phyloP scores from a whole-genome alignment of 31 red algal genomes.

The Pterothamnion heteromorphum region DNA sequence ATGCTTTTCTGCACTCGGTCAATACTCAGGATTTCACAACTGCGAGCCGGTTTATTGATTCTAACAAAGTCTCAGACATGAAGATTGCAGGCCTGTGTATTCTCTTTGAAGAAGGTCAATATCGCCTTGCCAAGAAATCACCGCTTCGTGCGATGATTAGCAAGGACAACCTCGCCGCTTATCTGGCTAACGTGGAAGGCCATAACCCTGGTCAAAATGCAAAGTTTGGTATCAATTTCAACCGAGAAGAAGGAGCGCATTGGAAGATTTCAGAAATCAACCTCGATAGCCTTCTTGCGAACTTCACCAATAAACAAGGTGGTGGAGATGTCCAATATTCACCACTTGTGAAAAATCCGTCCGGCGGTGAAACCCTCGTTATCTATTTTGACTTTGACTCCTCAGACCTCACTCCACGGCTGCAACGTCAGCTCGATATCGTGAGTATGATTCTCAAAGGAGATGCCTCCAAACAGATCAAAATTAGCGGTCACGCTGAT shows the following conservation, averaged over 20 bases:
- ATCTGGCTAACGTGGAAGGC: not conserved
- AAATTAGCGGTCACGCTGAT: not conserved
- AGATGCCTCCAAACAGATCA: not conserved
- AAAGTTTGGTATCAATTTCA: not conserved
- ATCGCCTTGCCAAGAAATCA: not conserved
- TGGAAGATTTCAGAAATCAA: not conserved
- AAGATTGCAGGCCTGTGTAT: conserved; percentile 25
- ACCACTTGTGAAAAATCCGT: not conserved
- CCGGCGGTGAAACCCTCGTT: not conserved
- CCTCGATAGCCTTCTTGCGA: not conserved
- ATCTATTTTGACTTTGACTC: not conserved
- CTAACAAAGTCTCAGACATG: not conserved
- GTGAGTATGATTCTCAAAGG: not conserved
- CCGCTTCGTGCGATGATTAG: not conserved
- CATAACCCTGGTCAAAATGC: not conserved
- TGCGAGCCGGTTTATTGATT: not conserved
- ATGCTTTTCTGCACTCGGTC: not conserved
- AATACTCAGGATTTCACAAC: not conserved
- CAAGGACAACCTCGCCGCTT: not conserved
- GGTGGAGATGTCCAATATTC: conserved; percentile 18
- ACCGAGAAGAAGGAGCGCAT: not conserved
- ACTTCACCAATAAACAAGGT: not conserved
- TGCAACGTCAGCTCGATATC: conserved; percentile 30
- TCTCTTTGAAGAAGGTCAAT: conserved; percentile 3
- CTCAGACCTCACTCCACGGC: not conserved